These are phyloP conservation scores for Paraphoma sp. DNA, from an alignment of 2,329 filamentous ascomycete species.

Conservation along the genomic window DNA sequence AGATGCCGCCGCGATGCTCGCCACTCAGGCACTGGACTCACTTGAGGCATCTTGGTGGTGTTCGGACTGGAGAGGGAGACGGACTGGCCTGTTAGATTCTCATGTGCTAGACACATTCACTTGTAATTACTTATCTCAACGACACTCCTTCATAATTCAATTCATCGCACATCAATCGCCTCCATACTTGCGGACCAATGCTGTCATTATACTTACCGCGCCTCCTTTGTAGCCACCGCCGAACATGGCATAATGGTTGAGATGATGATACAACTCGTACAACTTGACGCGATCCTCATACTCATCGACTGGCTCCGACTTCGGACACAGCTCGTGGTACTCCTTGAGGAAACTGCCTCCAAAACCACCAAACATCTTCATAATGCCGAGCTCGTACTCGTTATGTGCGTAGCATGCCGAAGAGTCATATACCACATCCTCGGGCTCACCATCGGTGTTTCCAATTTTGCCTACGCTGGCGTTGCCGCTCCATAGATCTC, in stretches of 20 bases:
- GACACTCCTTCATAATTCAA: neutral
- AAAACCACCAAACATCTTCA: constrained; percentile 96
- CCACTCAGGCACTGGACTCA: constrained; percentile 32
- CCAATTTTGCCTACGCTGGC: constrained; percentile 69
- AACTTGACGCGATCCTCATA: constrained; percentile 82
- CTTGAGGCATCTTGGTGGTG: constrained; percentile 1
- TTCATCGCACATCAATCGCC: constrained; percentile 3
- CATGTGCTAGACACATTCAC: neutral
- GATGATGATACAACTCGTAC: constrained; percentile 90
- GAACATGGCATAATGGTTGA: constrained; percentile 89
- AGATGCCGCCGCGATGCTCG: constrained; percentile 31
- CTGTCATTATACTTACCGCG: constrained; percentile 80
- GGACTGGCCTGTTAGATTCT: constrained; percentile 1
- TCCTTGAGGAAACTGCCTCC: constrained; percentile 73
- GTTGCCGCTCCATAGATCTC: constrained; percentile 94
- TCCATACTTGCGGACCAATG: constrained; percentile 74
- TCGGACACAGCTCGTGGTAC: constrained; percentile 77
- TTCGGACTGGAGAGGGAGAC: neutral
- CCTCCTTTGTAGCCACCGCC: constrained; percentile 78
- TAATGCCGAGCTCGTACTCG: constrained; percentile 92
- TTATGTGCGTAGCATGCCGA: constrained; percentile 83
- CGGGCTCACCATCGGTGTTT: constrained; percentile 63
- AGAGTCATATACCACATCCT: constrained; percentile 85
- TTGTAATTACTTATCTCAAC: constrained; percentile 13
- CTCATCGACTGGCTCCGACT: constrained; percentile 79